Evolutionary conservation across 495 filamentous ascomycete species (phyloP).

Genomic region (Penicillium roqueforti): DNA sequence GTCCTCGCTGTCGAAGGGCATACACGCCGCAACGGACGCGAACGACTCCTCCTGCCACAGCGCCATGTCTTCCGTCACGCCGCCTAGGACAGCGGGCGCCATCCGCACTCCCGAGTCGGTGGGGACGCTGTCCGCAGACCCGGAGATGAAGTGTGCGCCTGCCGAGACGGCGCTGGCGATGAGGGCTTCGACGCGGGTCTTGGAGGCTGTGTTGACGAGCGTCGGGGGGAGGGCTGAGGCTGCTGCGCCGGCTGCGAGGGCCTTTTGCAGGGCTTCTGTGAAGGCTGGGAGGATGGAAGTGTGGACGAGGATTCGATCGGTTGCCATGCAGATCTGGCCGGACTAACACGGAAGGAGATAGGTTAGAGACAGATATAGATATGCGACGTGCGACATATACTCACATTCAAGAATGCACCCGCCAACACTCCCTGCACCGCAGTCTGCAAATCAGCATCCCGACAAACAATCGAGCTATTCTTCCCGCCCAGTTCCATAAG

Average conservation of each 20-base stretch:
- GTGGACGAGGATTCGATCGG: constrained; percentile 81
- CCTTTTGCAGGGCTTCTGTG: constrained; percentile 35
- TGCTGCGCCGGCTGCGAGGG: constrained; percentile 44
- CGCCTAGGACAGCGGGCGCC: constrained; percentile 63
- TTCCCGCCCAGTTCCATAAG: constrained; percentile 62
- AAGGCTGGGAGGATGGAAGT: constrained; percentile 60
- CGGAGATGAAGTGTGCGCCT: constrained; percentile 63
- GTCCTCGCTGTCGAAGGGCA: constrained; percentile 41
- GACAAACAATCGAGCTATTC: constrained; percentile 55
- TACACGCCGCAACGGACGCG: constrained; percentile 60
- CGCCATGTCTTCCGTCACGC: constrained; percentile 68
- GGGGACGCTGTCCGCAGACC: constrained; percentile 31
- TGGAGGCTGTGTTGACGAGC: constrained; percentile 56
- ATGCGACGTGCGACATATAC: constrained; percentile 1
- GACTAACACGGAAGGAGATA: constrained; percentile 32
- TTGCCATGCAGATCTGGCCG: constrained; percentile 89
- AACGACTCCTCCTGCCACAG: constrained; percentile 77
- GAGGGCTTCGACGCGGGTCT: constrained; percentile 60
- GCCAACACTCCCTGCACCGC: constrained; percentile 48
- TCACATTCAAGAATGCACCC: constrained; percentile 49
- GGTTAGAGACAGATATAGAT: background rate
- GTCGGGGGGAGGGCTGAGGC: constrained; percentile 47
- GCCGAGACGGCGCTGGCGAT: constrained; percentile 56
- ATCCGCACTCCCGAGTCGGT: constrained; percentile 53
- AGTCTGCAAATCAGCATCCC: constrained; percentile 51